Conservation (phyloP, 2,329 filamentous ascomycete genomes). For the Tolypocladium ovalisporum region DNA sequence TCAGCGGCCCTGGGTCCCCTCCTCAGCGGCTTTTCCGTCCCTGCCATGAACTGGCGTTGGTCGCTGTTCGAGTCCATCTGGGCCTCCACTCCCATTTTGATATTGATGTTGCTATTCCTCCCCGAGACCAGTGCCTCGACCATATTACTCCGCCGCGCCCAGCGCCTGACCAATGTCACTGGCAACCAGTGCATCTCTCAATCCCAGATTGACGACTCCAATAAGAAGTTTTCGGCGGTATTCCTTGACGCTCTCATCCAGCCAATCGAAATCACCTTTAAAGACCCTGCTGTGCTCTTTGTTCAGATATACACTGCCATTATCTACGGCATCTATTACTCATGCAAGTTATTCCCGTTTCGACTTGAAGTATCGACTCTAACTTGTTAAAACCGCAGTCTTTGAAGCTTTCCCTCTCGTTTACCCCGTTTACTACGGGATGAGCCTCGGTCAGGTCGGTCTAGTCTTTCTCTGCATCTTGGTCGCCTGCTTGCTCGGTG, state of each 20-base stretch:
- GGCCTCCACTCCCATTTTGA: slow-evolving; percentile 46
- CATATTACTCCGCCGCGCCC: slow-evolving; percentile 50
- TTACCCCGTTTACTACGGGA: slow-evolving; percentile 47
- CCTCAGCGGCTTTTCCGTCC: slow-evolving; percentile 48
- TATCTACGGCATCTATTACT: slow-evolving; percentile 52
- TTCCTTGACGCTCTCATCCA: slow-evolving; percentile 47
- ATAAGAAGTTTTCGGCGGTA: slow-evolving; percentile 35
- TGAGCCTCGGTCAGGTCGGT: slow-evolving; percentile 46
- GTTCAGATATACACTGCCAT: slow-evolving; percentile 50
- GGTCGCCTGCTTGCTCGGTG: slow-evolving; percentile 41
- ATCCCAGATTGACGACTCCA: slow-evolving; percentile 50
- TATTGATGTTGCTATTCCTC: slow-evolving; percentile 51
- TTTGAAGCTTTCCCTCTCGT: slow-evolving; percentile 58
- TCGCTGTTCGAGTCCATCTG: slow-evolving; percentile 53
- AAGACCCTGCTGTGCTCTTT: slow-evolving; percentile 52
- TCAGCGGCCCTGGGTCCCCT: slow-evolving; percentile 47
- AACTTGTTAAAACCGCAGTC: slow-evolving; percentile 11
- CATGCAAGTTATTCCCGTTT: slow-evolving; percentile 21
- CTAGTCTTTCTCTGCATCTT: slow-evolving; percentile 51
- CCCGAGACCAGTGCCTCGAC: slow-evolving; percentile 51
- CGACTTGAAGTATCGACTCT: not conserved
- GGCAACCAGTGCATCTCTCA: slow-evolving; percentile 49
- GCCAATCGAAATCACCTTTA: slow-evolving; percentile 47
- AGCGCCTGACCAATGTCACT: slow-evolving; percentile 49
- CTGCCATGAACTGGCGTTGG: slow-evolving; percentile 50